Conservation (phyloP, 441 rosid species). For the Adansonia gregorii region DNA sequence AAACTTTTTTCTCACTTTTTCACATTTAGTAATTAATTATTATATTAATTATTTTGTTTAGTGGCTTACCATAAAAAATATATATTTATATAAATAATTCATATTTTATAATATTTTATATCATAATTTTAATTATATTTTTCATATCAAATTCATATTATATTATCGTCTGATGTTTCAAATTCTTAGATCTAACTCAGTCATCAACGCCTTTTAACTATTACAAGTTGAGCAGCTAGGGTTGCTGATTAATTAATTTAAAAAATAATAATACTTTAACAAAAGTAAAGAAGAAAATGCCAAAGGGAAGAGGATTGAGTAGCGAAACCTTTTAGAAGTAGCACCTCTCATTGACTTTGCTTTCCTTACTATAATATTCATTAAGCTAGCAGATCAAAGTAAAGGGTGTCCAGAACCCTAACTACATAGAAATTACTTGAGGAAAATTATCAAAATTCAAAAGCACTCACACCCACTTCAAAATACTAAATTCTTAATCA, state of each 20-base stretch:
- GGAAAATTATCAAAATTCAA: slow-evolving; percentile 61
- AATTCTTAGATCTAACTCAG: not conserved
- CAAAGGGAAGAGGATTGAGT: slow-evolving; percentile 8
- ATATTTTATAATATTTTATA: too few species aligned
- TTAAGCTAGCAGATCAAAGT: slow-evolving; percentile 29
- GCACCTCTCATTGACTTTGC: slow-evolving; percentile 59
- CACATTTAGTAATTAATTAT: not conserved
- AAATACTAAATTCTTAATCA: slow-evolving; percentile 30
- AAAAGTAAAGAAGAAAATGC: slow-evolving; percentile 9
- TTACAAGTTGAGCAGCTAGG: slow-evolving; percentile 17
- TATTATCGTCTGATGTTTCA: too few species aligned
- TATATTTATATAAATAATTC: too few species aligned
- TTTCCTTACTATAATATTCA: slow-evolving; percentile 35
- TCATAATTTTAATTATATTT: too few species aligned
- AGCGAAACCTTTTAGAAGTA: slow-evolving; percentile 44
- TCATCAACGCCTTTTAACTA: slow-evolving; percentile 5
- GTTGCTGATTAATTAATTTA: not conserved
- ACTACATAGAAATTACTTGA: slow-evolving; percentile 61
- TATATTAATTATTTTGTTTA: too few species aligned
- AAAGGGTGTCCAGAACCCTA: slow-evolving; percentile 45
- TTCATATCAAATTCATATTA: too few species aligned
- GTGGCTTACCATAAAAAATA: too few species aligned
- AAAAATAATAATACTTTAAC: not conserved
- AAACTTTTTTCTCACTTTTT: not conserved
- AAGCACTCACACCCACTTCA: slow-evolving; percentile 38